A percentile compares a stretch with the other conserved stretches of the same genome.
These are phyloP conservation scores for Xerocomus potaroensis DNA, from an alignment of 768 basidiomycete genomes.

Conservation along the genomic window DNA sequence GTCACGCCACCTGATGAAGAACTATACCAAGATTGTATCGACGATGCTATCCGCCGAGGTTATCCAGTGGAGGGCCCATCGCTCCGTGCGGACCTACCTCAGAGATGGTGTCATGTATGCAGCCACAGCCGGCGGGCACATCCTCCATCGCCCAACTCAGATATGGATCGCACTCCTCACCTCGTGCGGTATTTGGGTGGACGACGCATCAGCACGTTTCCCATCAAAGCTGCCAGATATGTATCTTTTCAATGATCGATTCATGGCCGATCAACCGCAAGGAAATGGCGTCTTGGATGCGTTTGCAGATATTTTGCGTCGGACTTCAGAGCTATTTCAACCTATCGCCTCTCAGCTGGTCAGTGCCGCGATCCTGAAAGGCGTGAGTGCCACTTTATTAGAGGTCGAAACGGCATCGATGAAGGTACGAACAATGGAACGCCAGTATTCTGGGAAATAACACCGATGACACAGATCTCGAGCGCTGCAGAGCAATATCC, in stretches of 20 bases:
- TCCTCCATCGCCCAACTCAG: slow-evolving; percentile 15
- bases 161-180: slow-evolving; percentile 39
- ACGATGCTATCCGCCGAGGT: slow-evolving; percentile 20
- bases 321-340: slow-evolving; percentile 26
- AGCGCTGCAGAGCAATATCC: slow-evolving; percentile 24
- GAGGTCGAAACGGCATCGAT: slow-evolving; percentile 31
- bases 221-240: slow-evolving; percentile 18
- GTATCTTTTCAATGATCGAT: slow-evolving; percentile 33
- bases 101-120: slow-evolving; percentile 29
- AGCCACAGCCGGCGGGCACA: slow-evolving; percentile 27
- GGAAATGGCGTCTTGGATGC: slow-evolving; percentile 29
- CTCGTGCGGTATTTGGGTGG: slow-evolving; percentile 33
- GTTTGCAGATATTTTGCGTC: slow-evolving; percentile 31
- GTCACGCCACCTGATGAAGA: slow-evolving; percentile 10
- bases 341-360: slow-evolving; percentile 34
- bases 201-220: slow-evolving; percentile 32
- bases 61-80: slow-evolving; percentile 23
- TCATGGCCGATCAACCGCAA: slow-evolving; percentile 28
- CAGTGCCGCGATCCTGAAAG: slow-evolving; percentile 33
- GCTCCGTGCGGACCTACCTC: slow-evolving; percentile 28
- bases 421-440: slow-evolving; percentile 21
- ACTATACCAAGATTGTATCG: slow-evolving; percentile 20
- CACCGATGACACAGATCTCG: slow-evolving; percentile 13
- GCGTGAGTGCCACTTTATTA: slow-evolving; percentile 31
- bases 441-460: neutral